Conservation (phyloP, 192 early-diverging fungal genomes). For the Jimgerdemannia lactiflua region DNA sequence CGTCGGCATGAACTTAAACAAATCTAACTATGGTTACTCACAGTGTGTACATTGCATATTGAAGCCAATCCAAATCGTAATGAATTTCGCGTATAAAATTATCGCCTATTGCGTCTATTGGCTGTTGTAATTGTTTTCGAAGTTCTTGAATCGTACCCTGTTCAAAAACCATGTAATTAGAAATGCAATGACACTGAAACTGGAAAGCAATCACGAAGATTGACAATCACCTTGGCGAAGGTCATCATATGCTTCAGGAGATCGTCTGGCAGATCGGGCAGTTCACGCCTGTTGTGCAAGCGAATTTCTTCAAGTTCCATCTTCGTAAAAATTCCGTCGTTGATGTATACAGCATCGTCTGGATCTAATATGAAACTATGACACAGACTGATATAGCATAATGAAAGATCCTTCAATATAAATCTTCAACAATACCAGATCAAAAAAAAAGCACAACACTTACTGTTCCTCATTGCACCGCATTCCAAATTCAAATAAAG, state of each 20-base stretch:
- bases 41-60: slow-evolving; percentile 8
- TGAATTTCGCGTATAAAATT: slow-evolving; percentile 6
- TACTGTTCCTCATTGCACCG: not conserved
- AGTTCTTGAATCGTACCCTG: not conserved
- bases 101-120: slow-evolving; percentile 1
- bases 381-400: slow-evolving; percentile 1
- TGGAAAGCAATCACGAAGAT: too few species aligned
- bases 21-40: not conserved
- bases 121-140: not conserved
- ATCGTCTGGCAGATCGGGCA: slow-evolving; percentile 11
- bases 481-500: slow-evolving; percentile 7
- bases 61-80: slow-evolving; percentile 11
- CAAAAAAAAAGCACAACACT: not conserved
- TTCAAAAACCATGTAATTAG: not conserved
- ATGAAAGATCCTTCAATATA: not conserved
- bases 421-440: not conserved
- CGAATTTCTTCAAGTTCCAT: slow-evolving; percentile 3
- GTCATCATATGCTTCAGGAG: not conserved
- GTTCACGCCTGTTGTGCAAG: not conserved
- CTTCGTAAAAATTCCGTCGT: slow-evolving; percentile 2
- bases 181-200: not conserved
- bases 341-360: slow-evolving; percentile 3
- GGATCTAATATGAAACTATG: slow-evolving; percentile 14
- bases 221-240: too few species aligned
- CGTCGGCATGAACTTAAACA: not conserved